Conservation (phyloP, 2,329 filamentous ascomycete species). For the Colletotrichum phormii region DNA sequence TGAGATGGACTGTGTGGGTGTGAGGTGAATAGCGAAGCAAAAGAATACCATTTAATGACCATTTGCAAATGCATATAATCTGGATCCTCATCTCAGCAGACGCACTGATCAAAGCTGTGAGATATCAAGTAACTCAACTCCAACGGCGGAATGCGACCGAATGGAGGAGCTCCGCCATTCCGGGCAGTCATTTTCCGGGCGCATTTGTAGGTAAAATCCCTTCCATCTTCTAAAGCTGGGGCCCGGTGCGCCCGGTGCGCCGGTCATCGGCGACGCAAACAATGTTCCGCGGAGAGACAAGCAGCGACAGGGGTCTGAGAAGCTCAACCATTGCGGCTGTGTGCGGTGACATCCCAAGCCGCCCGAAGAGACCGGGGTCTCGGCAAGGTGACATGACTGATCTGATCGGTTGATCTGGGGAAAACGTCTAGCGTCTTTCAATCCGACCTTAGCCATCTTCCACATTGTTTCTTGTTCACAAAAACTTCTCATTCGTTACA, state of each 20-base stretch:
- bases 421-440: background rate
- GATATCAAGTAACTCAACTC: too few species aligned
- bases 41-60: constrained; percentile 26
- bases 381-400: background rate
- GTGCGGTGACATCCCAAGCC: constrained; percentile 2
- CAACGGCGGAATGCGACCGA: background rate
- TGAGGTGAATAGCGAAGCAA: constrained; percentile 19
- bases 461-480: background rate
- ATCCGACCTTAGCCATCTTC: background rate
- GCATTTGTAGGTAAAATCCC: background rate
- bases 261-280: constrained; percentile 9
- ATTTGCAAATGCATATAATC: too few species aligned
- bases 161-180: background rate
- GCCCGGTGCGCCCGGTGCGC: too few species aligned
- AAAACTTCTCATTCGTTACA: background rate
- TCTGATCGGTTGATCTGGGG: background rate
- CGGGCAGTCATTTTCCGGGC: background rate
- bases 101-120: too few species aligned
- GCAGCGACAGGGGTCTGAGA: background rate
- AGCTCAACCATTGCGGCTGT: constrained; percentile 14
- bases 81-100: too few species aligned
- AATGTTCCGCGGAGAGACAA: background rate
- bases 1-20: background rate
- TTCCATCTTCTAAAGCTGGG: too few species aligned
- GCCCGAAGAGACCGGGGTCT: background rate